A percentile compares a stretch with the other conserved stretches of the same genome.
Conservation (phyloP, 129 eudicot species). For the Artemisia annua region DNA sequence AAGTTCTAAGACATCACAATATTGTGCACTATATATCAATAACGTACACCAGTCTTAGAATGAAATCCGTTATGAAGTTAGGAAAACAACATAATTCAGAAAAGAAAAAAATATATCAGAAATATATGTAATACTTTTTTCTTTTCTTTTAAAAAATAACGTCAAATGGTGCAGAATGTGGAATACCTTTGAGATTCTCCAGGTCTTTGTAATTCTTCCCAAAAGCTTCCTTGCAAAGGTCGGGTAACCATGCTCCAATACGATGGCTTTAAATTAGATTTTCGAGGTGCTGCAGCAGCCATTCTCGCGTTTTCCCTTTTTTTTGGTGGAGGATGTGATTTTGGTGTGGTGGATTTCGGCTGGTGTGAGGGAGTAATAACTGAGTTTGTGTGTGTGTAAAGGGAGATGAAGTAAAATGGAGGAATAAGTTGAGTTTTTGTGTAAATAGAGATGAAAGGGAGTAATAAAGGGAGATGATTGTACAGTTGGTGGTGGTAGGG, state of each 20-base stretch:
- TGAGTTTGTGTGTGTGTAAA: no score
- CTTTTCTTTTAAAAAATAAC: no score
- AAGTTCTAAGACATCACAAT: constrained; percentile 77
- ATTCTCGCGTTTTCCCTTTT: no score
- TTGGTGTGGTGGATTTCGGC: no score
- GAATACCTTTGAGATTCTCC: constrained; percentile 70
- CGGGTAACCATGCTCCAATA: constrained; percentile 96
- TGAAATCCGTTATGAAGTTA: not conserved
- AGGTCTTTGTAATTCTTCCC: constrained; percentile 88
- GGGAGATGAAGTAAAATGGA: no score
- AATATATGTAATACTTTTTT: constrained; percentile 24
- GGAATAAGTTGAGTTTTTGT: no score
- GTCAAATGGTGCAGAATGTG: no score
- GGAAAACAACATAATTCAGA: constrained; percentile 8
- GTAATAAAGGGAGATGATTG: no score
- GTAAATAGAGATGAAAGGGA: no score
- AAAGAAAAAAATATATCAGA: constrained; percentile 16
- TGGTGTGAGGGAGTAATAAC: no score
- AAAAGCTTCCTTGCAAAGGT: constrained; percentile 84
- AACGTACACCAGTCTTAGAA: constrained; percentile 8
- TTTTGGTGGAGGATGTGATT: no score
- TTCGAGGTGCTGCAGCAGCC: constrained; percentile 36
- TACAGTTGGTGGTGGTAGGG: no score
- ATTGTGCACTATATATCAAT: constrained; percentile 63
- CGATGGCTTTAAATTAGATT: constrained; percentile 76